A percentile compares a stretch with the other conserved stretches of the same genome.
These are phyloP conservation scores for Phragmites australis DNA, from an alignment of 176 grass and related monocot genomes.

Conservation along the genomic window DNA sequence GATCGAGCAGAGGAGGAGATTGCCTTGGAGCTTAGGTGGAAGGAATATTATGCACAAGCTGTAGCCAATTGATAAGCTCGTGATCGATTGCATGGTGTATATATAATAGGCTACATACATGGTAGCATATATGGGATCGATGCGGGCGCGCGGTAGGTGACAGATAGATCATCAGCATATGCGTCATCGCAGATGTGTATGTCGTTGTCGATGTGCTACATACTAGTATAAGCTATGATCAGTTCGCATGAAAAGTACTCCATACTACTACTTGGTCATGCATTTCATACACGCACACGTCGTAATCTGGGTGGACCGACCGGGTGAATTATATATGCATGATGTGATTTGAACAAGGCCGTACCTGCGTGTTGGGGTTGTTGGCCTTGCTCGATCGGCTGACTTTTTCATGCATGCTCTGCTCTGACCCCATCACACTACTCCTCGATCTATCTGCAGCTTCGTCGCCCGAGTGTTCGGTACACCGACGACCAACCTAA, in stretches of 20 bases:
- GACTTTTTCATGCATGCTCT: neutral
- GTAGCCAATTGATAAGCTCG: too few species aligned
- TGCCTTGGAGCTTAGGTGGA: too few species aligned
- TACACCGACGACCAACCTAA: neutral
- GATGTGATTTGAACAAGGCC: neutral
- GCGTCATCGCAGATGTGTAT: conserved; percentile 1
- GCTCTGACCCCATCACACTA: neutral
- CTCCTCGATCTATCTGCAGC: neutral
- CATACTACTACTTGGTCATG: too few species aligned
- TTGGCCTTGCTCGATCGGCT: neutral
- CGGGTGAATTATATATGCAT: neutral
- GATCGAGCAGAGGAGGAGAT: neutral
- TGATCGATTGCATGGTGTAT: too few species aligned
- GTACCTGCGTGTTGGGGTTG: neutral
- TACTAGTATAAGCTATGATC: too few species aligned
- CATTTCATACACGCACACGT: too few species aligned
- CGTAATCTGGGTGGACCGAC: too few species aligned
- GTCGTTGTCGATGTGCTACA: neutral
- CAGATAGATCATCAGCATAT: neutral
- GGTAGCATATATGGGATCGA: neutral
- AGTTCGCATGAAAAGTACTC: too few species aligned
- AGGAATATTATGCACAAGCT: too few species aligned
- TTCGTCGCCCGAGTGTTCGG: neutral
- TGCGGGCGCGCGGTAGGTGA: neutral
- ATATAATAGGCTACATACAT: too few species aligned